Conservation (phyloP, 495 filamentous ascomycete species). For the Penicillium pulvis region DNA sequence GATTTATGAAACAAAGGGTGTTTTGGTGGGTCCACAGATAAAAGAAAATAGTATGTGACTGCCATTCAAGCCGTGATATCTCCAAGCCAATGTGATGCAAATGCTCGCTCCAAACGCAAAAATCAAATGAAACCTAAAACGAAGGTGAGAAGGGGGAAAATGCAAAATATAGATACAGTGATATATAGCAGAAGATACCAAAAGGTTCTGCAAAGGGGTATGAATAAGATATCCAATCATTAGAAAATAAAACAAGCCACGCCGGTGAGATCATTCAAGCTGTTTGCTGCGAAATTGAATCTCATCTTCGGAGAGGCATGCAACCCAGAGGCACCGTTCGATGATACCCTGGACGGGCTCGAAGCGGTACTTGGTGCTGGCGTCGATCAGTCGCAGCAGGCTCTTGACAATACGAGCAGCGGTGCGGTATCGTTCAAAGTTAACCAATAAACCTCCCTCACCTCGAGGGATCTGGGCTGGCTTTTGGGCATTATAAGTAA, state of each 20-base stretch:
- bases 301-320: conserved; percentile 81
- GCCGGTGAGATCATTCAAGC: conserved; percentile 43
- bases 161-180: conserved; percentile 23
- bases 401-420: conserved; percentile 93
- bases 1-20: conserved; percentile 7
- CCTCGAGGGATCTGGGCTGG: conserved; percentile 66
- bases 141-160: conserved; percentile 10
- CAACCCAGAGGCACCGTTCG: conserved; percentile 94
- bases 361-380: conserved; percentile 86
- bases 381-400: conserved; percentile 83
- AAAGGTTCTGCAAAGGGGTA: conserved; percentile 18
- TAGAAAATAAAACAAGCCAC: conserved; percentile 9
- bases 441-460: conserved; percentile 72
- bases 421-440: conserved; percentile 92
- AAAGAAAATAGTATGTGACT: conserved; percentile 5
- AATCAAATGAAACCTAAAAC: conserved; percentile 2
- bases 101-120: conserved; percentile 27
- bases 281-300: conserved; percentile 63
- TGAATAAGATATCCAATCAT: conserved; percentile 22
- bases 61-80: conserved; percentile 10
- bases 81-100: conserved; percentile 23
- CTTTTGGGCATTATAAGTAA: conserved; percentile 94
- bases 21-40: neutral
- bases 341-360: conserved; percentile 83
- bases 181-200: conserved; percentile 16